phyloP scores from a whole-genome alignment of 352 stramenopile species.

The Phytophthora colocasiae region DNA sequence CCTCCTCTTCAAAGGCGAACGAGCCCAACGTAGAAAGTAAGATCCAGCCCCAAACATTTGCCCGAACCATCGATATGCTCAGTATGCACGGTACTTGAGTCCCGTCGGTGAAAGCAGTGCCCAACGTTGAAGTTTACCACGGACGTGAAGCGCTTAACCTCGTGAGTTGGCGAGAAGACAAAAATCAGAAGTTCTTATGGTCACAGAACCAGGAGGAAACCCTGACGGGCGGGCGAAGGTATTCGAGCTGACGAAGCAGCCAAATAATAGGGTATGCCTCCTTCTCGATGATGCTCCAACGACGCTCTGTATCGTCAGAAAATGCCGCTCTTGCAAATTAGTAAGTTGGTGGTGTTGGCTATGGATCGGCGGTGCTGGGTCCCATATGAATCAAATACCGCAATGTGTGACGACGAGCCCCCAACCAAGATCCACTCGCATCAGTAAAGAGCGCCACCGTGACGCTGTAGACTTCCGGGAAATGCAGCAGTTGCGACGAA shows the following conservation, averaged over 20 bases:
- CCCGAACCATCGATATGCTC: not conserved
- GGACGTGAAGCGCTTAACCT: not conserved
- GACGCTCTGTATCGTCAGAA: constrained; percentile 6
- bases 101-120: not conserved
- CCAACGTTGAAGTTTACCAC: not conserved
- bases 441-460: constrained; percentile 1
- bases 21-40: not conserved
- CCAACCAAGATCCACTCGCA: constrained; percentile 7
- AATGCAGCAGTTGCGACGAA: constrained; percentile 7
- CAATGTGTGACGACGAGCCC: constrained; percentile 13
- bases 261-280: constrained; percentile 20
- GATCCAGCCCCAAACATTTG: not conserved
- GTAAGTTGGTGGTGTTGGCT: constrained; percentile 8
- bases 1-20: not conserved
- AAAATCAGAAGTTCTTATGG: not conserved
- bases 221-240: not conserved
- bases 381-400: not conserved
- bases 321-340: constrained; percentile 18
- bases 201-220: not conserved
- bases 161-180: not conserved
- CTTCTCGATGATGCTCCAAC: constrained; percentile 28
- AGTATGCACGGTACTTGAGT: not conserved
- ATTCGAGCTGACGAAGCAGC: not conserved
- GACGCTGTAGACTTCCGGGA: not conserved
- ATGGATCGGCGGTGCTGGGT: not conserved